These are phyloP conservation scores for Lathyrus aphaca DNA, from an alignment of 306 rosid genomes.

Conservation along the genomic window DNA sequence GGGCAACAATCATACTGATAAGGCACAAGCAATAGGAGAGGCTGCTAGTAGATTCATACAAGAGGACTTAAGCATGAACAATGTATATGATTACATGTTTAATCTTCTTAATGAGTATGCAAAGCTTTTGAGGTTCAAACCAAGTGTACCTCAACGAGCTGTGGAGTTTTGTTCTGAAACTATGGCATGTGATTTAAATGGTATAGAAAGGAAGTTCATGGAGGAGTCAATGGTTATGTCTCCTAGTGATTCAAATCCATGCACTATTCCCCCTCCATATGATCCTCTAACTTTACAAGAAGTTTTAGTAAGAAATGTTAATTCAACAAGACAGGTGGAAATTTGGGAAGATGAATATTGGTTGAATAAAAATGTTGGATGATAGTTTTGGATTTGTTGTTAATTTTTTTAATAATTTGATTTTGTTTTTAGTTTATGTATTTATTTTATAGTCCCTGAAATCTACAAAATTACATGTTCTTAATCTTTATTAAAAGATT, in stretches of 20 bases:
- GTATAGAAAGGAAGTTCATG: conserved; percentile 60
- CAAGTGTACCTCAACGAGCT: conserved; percentile 56
- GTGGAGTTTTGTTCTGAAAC: conserved; percentile 54
- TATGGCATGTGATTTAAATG: conserved; percentile 43
- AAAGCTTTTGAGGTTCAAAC: conserved; percentile 68
- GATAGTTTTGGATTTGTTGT: conserved; percentile 10
- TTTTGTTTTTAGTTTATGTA: background rate
- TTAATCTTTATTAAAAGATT: background rate
- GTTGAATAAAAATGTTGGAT: conserved; percentile 31
- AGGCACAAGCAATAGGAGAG: conserved; percentile 54
- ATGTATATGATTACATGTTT: conserved; percentile 80
- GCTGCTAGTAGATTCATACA: conserved; percentile 53
- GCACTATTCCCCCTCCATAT: conserved; percentile 61
- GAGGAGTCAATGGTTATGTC: conserved; percentile 67
- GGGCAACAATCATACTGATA: conserved; percentile 70
- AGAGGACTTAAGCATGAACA: conserved; percentile 70
- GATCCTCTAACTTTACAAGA: conserved; percentile 43
- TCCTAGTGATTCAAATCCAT: conserved; percentile 60
- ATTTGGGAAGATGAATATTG: conserved; percentile 64
- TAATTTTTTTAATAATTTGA: background rate
- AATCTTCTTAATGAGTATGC: conserved; percentile 71
- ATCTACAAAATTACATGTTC: background rate
- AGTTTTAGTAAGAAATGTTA: conserved; percentile 42
- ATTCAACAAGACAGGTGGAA: conserved; percentile 57
- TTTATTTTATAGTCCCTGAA: background rate